Evolutionary conservation across 257 asterid species (phyloP), one percentile per base, ranked within the genome.

Genomic region (Forsythia suspensa): DNA sequence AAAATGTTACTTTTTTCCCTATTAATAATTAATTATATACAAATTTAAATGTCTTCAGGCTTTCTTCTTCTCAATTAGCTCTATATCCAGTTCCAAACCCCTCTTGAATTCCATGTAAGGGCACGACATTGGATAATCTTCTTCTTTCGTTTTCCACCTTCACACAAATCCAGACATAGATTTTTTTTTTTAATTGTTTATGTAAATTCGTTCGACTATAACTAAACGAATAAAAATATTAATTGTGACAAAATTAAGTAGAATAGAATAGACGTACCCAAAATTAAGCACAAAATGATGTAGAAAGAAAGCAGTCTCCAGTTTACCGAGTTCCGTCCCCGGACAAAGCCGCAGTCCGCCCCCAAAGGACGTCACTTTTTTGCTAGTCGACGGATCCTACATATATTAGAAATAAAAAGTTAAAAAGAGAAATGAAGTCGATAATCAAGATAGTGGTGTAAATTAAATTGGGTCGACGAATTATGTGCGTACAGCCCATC

Each of bases 301-400:
- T 52, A 94, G 91, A 79, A 94, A 92, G 81, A 91, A 84, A 5
- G 98, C 87, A 52, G 88, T 85, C 84, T 91, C 97, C 52, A 94
- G 21, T 75, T 87, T 94, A 4, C 88, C 98, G 21, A 94, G 79
- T 68, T 94, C 98, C 4, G 90, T 89, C 6, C 98, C 98, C 0
- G 97, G 97, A 73, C 98, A 94, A 51, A 87, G 71, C 81, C 98
- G 71, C 21, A 85, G 15, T 70, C 98, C 98, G 3, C 96, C 97
- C 2, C 98, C 95, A 15, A 89, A 92, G 9, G 94, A 92, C 15
- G 61, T 84, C 79, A 86, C 90, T 9, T 84, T 94, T 80, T 65
- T 86, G 72, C 78, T 82, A 1, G 85, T 92, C 40, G 89, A n/a
- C 5, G 80, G 84, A 80, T 92, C 94, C 96, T 89, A 55, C 34